Evolutionary conservation across 2,329 filamentous ascomycete species (phyloP).

Genomic region (Aspergillus fumigatus): DNA sequence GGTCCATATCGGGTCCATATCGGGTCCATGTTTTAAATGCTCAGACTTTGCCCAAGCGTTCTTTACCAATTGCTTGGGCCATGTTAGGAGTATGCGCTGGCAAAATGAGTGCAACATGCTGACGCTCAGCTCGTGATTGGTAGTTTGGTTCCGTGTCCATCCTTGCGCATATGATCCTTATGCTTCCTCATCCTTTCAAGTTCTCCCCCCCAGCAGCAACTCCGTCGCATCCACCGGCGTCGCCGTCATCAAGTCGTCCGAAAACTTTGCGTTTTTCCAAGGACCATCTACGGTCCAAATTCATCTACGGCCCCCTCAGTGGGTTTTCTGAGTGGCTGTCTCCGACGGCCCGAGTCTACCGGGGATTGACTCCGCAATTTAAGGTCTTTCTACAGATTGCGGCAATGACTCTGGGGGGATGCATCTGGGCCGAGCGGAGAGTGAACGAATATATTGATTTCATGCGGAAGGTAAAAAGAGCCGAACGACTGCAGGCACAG

Average conservation of each 20-base stretch:
- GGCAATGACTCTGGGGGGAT: conserved; percentile 45
- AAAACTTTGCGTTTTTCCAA: conserved; percentile 25
- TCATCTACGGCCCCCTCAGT: conserved; percentile 41
- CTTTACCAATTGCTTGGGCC: no score
- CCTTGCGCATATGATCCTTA: conserved; percentile 42
- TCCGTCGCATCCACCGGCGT: conserved; percentile 17
- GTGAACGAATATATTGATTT: conserved; percentile 44
- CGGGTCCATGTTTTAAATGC: no score
- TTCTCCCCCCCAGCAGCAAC: conserved; percentile 30
- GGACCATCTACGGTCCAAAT: conserved; percentile 25
- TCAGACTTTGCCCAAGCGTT: no score
- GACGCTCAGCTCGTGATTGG: background rate
- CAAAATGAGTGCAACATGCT: background rate
- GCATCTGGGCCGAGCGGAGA: conserved; percentile 45
- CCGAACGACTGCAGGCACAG: conserved; percentile 34
- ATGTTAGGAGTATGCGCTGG: background rate
- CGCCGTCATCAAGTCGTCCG: conserved; percentile 6
- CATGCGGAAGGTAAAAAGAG: conserved; percentile 38
- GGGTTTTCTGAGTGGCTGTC: conserved; percentile 47
- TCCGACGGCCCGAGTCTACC: conserved; percentile 40
- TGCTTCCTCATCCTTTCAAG: conserved; percentile 39
- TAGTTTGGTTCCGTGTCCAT: conserved; percentile 46
- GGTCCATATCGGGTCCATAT: background rate
- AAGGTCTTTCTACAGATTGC: conserved; percentile 47
- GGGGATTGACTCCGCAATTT: conserved; percentile 46